Percentiles rank a stretch among this genome's conserved stretches.
Evolutionary conservation across 1,139 yeast species (phyloP).

Genomic region (Lodderomyces orthopsilosis): DNA sequence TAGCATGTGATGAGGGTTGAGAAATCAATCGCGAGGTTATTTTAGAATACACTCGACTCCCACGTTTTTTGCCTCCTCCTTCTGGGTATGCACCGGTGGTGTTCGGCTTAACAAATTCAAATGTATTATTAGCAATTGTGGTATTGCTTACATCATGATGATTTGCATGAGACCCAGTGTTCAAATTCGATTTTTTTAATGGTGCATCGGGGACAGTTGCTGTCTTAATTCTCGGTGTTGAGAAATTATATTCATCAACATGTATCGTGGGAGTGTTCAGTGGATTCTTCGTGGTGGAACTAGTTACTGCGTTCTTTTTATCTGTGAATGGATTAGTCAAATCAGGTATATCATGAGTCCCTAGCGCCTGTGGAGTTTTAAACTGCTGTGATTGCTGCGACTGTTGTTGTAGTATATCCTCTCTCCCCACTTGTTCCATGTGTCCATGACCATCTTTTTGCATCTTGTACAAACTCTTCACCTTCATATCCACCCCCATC

Average conservation of each 20-base stretch:
- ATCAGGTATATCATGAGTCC: constrained; percentile 6
- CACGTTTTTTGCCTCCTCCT: constrained; percentile 17
- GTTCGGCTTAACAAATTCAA: constrained; percentile 38
- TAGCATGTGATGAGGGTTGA: constrained; percentile 31
- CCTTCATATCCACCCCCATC: constrained; percentile 66
- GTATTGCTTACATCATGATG: constrained; percentile 10
- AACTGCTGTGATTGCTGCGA: neutral
- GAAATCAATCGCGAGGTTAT: constrained; percentile 54
- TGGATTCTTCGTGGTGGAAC: constrained; percentile 2
- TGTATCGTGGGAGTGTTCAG: constrained; percentile 14
- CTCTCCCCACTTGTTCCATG: constrained; percentile 5
- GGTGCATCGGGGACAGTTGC: constrained; percentile 54
- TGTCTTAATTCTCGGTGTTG: constrained; percentile 49
- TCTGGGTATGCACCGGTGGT: neutral
- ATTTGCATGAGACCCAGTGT: constrained; percentile 10
- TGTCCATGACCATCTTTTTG: constrained; percentile 8
- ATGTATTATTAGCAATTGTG: constrained; percentile 10
- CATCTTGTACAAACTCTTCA: constrained; percentile 55
- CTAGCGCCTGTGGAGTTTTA: constrained; percentile 2
- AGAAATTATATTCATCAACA: constrained; percentile 28
- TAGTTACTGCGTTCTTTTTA: constrained; percentile 2
- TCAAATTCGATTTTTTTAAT: constrained; percentile 37
- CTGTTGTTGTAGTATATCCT: neutral
- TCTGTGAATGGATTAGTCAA: constrained; percentile 28
- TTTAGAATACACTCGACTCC: constrained; percentile 38